Conservation (phyloP, 108 stramenopile species). For the Poteriospumella lacustris region DNA sequence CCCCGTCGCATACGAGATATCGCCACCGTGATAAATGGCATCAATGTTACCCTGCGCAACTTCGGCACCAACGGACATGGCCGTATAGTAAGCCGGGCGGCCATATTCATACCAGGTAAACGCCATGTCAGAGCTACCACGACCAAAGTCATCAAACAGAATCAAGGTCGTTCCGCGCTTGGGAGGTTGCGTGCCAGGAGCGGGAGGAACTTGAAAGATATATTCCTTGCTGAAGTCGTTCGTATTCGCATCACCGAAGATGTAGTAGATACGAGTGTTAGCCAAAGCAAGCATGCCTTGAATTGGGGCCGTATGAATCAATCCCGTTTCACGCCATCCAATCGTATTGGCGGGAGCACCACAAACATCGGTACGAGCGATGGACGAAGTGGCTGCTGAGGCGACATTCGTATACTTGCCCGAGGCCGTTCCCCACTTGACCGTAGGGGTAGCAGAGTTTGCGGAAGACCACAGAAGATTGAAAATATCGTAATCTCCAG, state of each 20-base stretch:
- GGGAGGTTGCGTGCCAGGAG: not conserved
- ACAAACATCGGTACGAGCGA: not conserved
- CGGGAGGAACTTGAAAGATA: not conserved
- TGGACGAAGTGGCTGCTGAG: not conserved
- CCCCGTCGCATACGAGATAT: slow-evolving; percentile 30
- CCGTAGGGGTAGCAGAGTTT: not conserved
- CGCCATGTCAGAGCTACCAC: not conserved
- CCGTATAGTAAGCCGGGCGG: not conserved
- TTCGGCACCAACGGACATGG: not conserved
- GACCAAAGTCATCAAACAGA: slow-evolving; percentile 28
- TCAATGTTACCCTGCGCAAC: not conserved
- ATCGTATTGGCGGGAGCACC: not conserved
- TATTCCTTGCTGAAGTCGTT: slow-evolving; percentile 12
- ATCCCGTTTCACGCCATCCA: not conserved
- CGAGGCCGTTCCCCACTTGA: not conserved
- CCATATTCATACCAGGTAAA: slow-evolving; percentile 32
- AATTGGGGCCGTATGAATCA: slow-evolving; percentile 2
- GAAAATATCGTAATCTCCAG: slow-evolving; percentile 19
- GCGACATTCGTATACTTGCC: not conserved
- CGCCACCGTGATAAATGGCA: slow-evolving; percentile 28
- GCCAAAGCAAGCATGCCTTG: slow-evolving; percentile 4
- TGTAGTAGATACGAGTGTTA: not conserved
- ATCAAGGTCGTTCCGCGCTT: not conserved
- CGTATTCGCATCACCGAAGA: not conserved
- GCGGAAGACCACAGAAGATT: not conserved